phyloP scores from a whole-genome alignment of 352 stramenopile species.

The Globisporangium lucens region DNA sequence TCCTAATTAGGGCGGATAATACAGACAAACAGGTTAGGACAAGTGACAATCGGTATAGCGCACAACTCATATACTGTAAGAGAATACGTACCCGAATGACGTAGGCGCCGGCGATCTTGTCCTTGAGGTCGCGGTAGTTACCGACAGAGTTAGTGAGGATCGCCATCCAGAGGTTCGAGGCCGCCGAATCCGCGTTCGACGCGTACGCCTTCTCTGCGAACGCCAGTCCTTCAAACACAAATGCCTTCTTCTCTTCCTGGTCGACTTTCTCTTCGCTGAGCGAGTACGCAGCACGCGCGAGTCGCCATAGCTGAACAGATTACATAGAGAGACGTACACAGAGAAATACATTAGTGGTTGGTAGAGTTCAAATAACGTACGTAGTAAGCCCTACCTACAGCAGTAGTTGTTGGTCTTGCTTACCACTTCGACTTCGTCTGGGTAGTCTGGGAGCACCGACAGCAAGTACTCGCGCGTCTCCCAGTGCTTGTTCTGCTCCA shows the following conservation, averaged over 20 bases:
- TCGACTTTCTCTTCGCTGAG: slow-evolving; percentile 41
- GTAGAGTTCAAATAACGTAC: background rate
- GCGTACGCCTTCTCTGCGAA: slow-evolving; percentile 53
- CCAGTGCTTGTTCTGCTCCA: slow-evolving; percentile 40
- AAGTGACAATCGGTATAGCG: background rate
- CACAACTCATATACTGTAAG: background rate
- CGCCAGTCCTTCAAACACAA: slow-evolving; percentile 52
- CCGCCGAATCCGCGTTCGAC: slow-evolving; percentile 38
- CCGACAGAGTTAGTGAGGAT: slow-evolving; percentile 67
- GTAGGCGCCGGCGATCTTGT: slow-evolving; percentile 69
- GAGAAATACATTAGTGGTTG: background rate
- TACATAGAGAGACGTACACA: background rate
- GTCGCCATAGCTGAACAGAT: slow-evolving; percentile 49
- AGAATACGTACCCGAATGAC: slow-evolving; percentile 42
- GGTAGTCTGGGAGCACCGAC: slow-evolving; percentile 30
- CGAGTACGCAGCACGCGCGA: slow-evolving; percentile 60
- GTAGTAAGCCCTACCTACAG: background rate
- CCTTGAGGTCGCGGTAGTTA: slow-evolving; percentile 60
- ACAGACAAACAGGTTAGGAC: background rate
- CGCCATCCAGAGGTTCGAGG: slow-evolving; percentile 74
- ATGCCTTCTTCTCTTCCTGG: slow-evolving; percentile 48
- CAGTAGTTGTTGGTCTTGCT: background rate
- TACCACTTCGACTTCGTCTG: slow-evolving; percentile 51
- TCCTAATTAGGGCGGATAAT: slow-evolving; percentile 24
- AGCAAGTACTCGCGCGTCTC: slow-evolving; percentile 45